Evolutionary conservation across 2,329 filamentous ascomycete species (phyloP).

Genomic region (Fusarium sp.): DNA sequence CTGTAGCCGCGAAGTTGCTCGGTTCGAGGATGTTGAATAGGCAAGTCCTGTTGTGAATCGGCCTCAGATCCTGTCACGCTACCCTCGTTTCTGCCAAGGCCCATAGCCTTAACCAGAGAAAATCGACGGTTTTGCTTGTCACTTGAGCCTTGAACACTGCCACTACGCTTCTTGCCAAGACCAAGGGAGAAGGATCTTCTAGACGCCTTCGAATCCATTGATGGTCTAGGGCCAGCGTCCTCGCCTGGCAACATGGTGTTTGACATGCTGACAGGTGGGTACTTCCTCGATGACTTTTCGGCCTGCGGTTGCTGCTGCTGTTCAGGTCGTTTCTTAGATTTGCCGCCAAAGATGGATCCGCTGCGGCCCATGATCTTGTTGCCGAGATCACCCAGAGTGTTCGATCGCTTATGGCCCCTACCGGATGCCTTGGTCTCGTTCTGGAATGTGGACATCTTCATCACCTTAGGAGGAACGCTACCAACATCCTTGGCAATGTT

Average conservation of each 20-base stretch:
- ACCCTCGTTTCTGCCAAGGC: constrained; percentile 65
- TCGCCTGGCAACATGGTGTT: constrained; percentile 72
- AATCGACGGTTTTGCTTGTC: constrained; percentile 73
- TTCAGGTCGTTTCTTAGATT: constrained; percentile 63
- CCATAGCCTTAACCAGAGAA: constrained; percentile 76
- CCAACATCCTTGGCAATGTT: constrained; percentile 72
- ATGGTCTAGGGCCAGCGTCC: constrained; percentile 64
- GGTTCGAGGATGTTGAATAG: constrained; percentile 59
- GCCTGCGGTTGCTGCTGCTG: constrained; percentile 58
- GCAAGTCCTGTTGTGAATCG: constrained; percentile 64
- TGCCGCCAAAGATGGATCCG: constrained; percentile 81
- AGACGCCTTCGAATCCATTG: constrained; percentile 74
- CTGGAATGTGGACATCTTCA: constrained; percentile 68
- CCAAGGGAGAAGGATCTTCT: constrained; percentile 77
- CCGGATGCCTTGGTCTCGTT: constrained; percentile 61
- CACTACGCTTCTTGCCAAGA: constrained; percentile 76
- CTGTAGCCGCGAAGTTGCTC: constrained; percentile 50
- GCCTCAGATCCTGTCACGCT: constrained; percentile 58
- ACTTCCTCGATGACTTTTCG: constrained; percentile 73
- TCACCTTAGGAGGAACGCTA: constrained; percentile 68
- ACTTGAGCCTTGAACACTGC: constrained; percentile 69
- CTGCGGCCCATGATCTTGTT: constrained; percentile 87
- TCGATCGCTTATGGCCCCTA: constrained; percentile 74
- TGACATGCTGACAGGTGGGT: constrained; percentile 93
- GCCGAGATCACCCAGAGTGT: constrained; percentile 82